Conservation (phyloP, 164 flowering plant genomes). For the Nelumbo lutea region DNA sequence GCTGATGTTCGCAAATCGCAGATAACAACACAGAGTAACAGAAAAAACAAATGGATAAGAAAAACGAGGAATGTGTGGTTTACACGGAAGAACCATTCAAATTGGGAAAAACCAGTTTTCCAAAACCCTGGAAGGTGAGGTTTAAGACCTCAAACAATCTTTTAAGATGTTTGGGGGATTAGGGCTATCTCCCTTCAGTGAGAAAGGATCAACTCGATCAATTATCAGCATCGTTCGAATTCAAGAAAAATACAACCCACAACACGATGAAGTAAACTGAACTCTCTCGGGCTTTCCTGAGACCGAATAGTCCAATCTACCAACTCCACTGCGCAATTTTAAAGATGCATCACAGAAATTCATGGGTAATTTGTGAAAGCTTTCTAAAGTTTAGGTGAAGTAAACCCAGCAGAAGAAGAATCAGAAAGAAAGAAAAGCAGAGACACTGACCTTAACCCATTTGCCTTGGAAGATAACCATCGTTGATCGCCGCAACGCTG, state of each 20-base stretch:
- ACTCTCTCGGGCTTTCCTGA: no score
- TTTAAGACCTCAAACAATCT: no score
- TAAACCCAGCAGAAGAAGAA: background rate
- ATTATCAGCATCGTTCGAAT: background rate
- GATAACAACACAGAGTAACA: background rate
- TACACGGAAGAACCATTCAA: no score
- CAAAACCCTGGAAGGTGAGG: no score
- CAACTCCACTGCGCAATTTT: background rate
- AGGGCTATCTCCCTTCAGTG: background rate
- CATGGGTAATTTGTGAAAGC: background rate
- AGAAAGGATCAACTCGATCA: background rate
- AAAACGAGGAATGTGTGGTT: no score
- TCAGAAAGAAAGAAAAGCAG: background rate
- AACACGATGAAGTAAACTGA: no score
- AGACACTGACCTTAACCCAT: constrained; percentile 42
- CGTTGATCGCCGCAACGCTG: background rate
- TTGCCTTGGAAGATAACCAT: constrained; percentile 39
- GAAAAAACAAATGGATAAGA: no score
- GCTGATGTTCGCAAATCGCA: constrained; percentile 29
- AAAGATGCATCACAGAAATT: background rate
- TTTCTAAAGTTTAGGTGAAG: background rate
- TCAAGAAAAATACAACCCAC: no score
- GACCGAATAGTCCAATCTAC: no score
- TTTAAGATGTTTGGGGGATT: no score
- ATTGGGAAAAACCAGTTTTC: no score